Evolutionary conservation across 768 basidiomycete genomes (phyloP).

Genomic region (Boletus subcaerulescens): DNA sequence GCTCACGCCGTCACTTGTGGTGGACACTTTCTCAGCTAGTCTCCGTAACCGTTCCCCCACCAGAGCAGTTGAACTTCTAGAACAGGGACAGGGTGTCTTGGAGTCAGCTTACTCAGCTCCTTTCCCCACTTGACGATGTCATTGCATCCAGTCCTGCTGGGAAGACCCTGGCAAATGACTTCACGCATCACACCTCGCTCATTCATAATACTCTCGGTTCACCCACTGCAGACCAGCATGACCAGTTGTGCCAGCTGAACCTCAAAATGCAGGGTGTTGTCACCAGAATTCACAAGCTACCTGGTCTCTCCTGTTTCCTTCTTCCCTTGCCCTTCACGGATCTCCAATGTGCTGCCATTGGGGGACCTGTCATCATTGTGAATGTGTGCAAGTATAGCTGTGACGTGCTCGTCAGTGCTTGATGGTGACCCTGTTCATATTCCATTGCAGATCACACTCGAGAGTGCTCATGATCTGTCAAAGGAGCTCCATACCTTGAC

Average conservation of each 20-base stretch:
- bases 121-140: not conserved
- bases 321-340: constrained; percentile 4
- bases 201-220: not conserved
- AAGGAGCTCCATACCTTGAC: not conserved
- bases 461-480: not conserved
- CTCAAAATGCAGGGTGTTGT: not conserved
- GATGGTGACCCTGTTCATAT: not conserved
- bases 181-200: not conserved
- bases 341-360: constrained; percentile 1
- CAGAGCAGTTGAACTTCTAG: constrained; percentile 30
- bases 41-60: constrained; percentile 5
- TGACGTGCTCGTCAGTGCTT: constrained; percentile 3
- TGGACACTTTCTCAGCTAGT: constrained; percentile 10
- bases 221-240: not conserved
- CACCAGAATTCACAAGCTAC: not conserved
- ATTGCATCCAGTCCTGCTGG: not conserved
- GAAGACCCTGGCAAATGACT: not conserved
- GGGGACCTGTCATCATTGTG: constrained; percentile 3
- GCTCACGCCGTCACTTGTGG: not conserved
- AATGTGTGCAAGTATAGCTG: not conserved
- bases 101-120: constrained; percentile 17
- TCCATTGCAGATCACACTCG: not conserved
- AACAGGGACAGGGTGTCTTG: constrained; percentile 21
- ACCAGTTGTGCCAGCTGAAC: not conserved
- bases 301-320: constrained; percentile 15